Evolutionary conservation across 106 monocot genomes (phyloP), one percentile per base, ranked within the genome.

Genomic region (Agapanthus africanus): DNA sequence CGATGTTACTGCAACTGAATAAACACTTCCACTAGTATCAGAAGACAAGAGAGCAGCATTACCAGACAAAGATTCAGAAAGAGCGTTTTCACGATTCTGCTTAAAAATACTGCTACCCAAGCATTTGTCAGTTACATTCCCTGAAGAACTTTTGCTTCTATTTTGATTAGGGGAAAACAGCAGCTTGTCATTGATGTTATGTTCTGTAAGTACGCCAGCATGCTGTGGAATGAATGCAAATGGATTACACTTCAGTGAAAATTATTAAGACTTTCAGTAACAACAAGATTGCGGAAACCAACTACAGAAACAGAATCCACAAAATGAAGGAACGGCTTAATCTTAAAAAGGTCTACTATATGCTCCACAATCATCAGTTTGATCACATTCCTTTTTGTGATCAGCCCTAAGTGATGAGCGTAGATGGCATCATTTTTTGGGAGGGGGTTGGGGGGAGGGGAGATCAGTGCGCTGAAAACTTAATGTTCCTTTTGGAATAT

Each of bases 121-220:
- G 35, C 54, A 71, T 59, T 33, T 73, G 13, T 54, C 4, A 31
- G 4, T 49, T 56, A 61, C 59, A 19, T 32, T 62, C 46, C 37
- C 65, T 27, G 51, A 68, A 65, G 50, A 60, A 4, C 36, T 11
- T 28, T 11, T 21, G 38, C 66, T 39, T 39, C 37, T 69, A 70
- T 50, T 68, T 28, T 35, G 54, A 63, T 23, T 26, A 22, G 72
- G 40, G 25, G 77, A 74, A 61, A 68, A 77, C 14, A 77, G 26
- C 23, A 36, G 54, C 37, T 52, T 27, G 51, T 68, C 72, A 78
- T 80, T 80, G 15, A 34, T 47, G 34, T 80, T 74, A 52, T 65
- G 78, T 36, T 87, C 87, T 64, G 65, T 51, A 46, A 83, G 73
- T 28, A 80, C 33, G 13, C 73, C 62, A 35, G 60, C 42, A 63